Evolutionary conservation across 495 filamentous ascomycete species (phyloP).

Genomic region (Neurospora sp.): DNA sequence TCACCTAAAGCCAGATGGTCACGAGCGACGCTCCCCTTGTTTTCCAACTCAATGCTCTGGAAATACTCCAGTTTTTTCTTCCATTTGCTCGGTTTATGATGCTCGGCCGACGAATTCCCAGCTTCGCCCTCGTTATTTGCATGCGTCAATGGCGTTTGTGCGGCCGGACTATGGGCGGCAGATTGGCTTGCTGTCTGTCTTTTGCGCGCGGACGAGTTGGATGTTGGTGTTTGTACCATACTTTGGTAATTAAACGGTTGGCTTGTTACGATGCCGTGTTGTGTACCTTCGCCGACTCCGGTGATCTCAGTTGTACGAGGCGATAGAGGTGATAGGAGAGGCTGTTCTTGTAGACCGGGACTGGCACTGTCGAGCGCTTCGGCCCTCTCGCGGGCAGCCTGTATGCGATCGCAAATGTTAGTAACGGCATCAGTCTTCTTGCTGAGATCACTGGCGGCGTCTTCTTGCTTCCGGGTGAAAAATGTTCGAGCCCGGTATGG

Average conservation of each 20-base stretch:
- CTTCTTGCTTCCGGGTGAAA: background rate
- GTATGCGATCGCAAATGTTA: conserved; percentile 4
- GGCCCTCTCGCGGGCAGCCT: conserved; percentile 25
- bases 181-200: conserved; percentile 7
- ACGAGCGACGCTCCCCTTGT: conserved; percentile 89
- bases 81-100: conserved; percentile 21
- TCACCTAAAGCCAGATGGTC: conserved; percentile 91
- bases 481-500: background rate
- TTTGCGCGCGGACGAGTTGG: conserved; percentile 9
- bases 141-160: background rate
- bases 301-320: conserved; percentile 14
- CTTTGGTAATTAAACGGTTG: conserved; percentile 29
- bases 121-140: conserved; percentile 2
- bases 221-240: conserved; percentile 12
- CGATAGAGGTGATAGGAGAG: conserved; percentile 6
- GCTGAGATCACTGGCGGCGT: background rate
- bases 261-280: conserved; percentile 23
- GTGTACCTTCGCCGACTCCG: background rate
- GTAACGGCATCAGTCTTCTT: background rate
- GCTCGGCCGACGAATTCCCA: background rate
- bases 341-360: conserved; percentile 13
- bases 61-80: conserved; percentile 51
- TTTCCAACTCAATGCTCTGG: conserved; percentile 82
- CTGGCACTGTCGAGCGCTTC: conserved; percentile 13
- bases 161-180: conserved; percentile 1